Conservation (phyloP, 2,329 filamentous ascomycete genomes). For the Stachybotrys chlorohalonatus region DNA sequence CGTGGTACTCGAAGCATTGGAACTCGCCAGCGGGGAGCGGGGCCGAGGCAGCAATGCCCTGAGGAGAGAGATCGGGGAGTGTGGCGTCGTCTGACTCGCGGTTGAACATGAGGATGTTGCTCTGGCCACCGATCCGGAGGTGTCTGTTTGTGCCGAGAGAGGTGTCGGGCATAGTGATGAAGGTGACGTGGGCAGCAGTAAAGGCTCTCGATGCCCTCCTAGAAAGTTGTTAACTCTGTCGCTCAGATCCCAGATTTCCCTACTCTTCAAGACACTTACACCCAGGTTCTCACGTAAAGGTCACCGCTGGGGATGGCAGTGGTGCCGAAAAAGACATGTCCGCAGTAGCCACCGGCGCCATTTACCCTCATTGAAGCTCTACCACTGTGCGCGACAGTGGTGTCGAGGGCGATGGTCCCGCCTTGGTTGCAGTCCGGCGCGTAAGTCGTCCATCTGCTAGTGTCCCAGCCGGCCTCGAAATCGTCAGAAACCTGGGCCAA, state of each 20-base stretch:
- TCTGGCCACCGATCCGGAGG: conserved; percentile 52
- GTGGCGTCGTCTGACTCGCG: conserved; percentile 54
- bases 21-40: conserved; percentile 40
- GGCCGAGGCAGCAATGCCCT: conserved; percentile 45
- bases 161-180: conserved; percentile 55
- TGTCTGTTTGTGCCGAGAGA: conserved; percentile 47
- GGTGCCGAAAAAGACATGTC: conserved; percentile 54
- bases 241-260: not conserved
- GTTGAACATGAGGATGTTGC: conserved; percentile 55
- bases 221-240: not conserved
- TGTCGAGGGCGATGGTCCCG: conserved; percentile 47
- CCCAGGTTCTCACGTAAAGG: conserved; percentile 44
- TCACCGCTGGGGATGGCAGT: conserved; percentile 45
- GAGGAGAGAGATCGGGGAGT: conserved; percentile 49
- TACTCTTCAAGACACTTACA: conserved; percentile 32
- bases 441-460: conserved; percentile 48
- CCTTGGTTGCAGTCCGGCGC: conserved; percentile 52
- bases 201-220: conserved; percentile 48
- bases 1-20: conserved; percentile 54
- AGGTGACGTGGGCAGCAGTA: conserved; percentile 50
- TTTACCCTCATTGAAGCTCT: conserved; percentile 45
- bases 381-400: conserved; percentile 44
- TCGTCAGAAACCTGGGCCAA: conserved; percentile 44
- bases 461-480: conserved; percentile 51
- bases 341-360: conserved; percentile 44